Conservation (phyloP, 345 rosid species). For the Ailanthus altissimus region DNA sequence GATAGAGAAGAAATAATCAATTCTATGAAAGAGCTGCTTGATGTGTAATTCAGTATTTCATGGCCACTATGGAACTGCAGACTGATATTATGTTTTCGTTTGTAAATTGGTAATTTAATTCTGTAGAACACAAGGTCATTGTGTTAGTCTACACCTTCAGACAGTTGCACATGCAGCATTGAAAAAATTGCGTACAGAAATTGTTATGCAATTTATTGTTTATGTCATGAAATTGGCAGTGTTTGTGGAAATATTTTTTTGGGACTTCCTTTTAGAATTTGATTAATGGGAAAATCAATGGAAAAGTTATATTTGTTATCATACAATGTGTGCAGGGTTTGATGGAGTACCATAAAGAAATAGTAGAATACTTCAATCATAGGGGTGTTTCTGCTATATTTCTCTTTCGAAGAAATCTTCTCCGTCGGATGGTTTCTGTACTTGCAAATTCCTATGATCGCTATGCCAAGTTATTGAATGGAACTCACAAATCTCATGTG, state of each 20-base stretch:
- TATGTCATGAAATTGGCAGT: not conserved
- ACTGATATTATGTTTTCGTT: not conserved
- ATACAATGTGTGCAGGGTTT: slow-evolving; percentile 58
- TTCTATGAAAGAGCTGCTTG: not conserved
- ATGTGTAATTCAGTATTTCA: not conserved
- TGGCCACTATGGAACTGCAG: not conserved
- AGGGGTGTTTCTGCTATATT: slow-evolving; percentile 77
- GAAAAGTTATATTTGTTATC: not conserved
- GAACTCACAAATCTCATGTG: slow-evolving; percentile 96
- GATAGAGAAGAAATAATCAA: not conserved
- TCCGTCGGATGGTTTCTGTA: slow-evolving; percentile 86
- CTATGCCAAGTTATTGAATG: slow-evolving; percentile 81
- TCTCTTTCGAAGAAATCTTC: slow-evolving; percentile 72
- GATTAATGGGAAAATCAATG: not conserved
- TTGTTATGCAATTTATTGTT: not conserved
- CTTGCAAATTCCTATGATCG: slow-evolving; percentile 87
- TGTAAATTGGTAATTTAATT: not conserved
- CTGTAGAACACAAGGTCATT: not conserved
- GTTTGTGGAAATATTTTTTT: not conserved
- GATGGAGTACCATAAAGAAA: slow-evolving; percentile 61
- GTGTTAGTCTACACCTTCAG: slow-evolving; percentile 3
- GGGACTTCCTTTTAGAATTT: not conserved
- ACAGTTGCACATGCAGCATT: not conserved
- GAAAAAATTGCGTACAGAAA: not conserved
- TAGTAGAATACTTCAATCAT: slow-evolving; percentile 78